Conservation (phyloP, 2,329 filamentous ascomycete genomes). For the Curvularia lunata region DNA sequence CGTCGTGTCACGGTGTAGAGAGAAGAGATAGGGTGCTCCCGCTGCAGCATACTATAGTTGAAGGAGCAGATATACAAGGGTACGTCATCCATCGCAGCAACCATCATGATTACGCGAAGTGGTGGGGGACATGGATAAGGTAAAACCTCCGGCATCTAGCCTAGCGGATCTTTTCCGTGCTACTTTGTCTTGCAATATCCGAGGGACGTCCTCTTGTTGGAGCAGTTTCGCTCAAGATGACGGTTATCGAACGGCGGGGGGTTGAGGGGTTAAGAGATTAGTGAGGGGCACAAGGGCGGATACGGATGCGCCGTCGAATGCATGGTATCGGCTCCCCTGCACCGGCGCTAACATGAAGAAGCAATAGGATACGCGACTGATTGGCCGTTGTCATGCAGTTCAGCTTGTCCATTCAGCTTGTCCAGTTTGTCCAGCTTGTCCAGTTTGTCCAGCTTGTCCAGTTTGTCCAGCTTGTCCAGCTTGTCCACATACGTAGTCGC, state of each 20-base stretch:
- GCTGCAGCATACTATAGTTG: constrained; percentile 18
- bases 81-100: constrained; percentile 18
- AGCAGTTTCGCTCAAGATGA: neutral
- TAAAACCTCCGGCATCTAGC: neutral
- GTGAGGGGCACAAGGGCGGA: neutral
- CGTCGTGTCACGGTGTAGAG: constrained; percentile 18
- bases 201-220: neutral
- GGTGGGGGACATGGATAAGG: neutral
- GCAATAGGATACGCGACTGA: constrained; percentile 5
- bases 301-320: neutral
- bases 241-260: constrained; percentile 1
- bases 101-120: constrained; percentile 4
- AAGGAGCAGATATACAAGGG: constrained; percentile 18
- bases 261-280: neutral
- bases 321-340: neutral
- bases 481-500: constrained; percentile 1
- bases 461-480: constrained; percentile 7
- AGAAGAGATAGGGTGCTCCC: constrained; percentile 28
- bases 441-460: constrained; percentile 13
- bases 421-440: too few species aligned
- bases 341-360: constrained; percentile 1
- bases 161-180: neutral
- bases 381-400: constrained; percentile 5
- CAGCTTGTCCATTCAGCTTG: constrained; percentile 12
- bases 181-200: neutral